phyloP scores from a whole-genome alignment of 2,329 filamentous ascomycete species.

The Ramularia collo-cygni region DNA sequence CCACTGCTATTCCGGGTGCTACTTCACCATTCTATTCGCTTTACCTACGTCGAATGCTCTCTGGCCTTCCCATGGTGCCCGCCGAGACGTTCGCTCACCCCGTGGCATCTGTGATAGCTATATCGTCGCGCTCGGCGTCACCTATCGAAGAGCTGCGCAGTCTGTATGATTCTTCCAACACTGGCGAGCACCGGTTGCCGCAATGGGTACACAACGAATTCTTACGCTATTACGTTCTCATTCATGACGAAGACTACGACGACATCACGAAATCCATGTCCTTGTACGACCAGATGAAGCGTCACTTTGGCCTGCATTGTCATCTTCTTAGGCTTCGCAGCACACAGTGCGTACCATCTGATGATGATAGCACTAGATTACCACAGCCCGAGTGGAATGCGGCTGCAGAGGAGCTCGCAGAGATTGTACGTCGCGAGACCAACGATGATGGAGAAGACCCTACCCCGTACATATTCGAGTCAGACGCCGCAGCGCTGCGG shows the following conservation, averaged over 20 bases:
- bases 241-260: constrained; percentile 93
- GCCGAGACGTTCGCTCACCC: constrained; percentile 95
- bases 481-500: constrained; percentile 79
- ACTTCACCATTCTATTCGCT: constrained; percentile 65
- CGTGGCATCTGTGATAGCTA: constrained; percentile 88
- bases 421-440: constrained; percentile 47
- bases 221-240: constrained; percentile 87
- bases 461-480: constrained; percentile 79
- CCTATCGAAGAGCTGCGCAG: constrained; percentile 82
- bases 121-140: constrained; percentile 76
- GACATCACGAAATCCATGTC: constrained; percentile 85
- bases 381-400: constrained; percentile 85
- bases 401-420: constrained; percentile 72
- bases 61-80: constrained; percentile 66
- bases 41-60: constrained; percentile 77
- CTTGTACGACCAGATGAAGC: constrained; percentile 97
- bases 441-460: constrained; percentile 66
- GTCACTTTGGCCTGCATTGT: constrained; percentile 93
- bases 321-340: constrained; percentile 82
- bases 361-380: constrained; percentile 80
- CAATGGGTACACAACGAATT: constrained; percentile 88
- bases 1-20: constrained; percentile 9
- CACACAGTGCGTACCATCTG: constrained; percentile 75
- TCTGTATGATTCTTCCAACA: constrained; percentile 78
- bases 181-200: constrained; percentile 66